A percentile compares a stretch with the other conserved stretches of the same genome.
These are phyloP conservation scores for Apiospora phragmitis DNA, from an alignment of 2,329 filamentous ascomycete species.

Conservation along the genomic window DNA sequence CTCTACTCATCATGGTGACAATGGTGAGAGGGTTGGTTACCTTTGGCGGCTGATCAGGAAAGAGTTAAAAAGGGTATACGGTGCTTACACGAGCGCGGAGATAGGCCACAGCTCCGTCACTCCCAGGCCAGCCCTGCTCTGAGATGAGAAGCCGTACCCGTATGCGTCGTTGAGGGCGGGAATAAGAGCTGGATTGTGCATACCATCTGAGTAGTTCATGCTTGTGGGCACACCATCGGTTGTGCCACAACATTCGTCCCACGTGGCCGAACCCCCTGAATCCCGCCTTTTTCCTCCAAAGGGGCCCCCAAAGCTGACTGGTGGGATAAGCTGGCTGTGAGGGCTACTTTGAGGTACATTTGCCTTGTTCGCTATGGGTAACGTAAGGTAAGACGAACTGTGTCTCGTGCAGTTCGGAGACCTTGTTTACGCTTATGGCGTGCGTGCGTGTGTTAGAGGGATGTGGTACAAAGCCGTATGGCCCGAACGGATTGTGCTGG, in stretches of 20 bases:
- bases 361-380: background rate
- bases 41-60: background rate
- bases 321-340: background rate
- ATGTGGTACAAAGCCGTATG: slow-evolving; percentile 3
- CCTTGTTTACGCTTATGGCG: background rate
- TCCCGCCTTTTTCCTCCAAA: background rate
- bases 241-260: background rate
- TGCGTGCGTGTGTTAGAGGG: background rate
- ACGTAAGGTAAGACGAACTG: background rate
- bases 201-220: slow-evolving; percentile 5
- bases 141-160: background rate
- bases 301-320: background rate
- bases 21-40: background rate
- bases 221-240: background rate
- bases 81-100: background rate
- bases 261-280: background rate
- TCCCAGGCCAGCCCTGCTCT: background rate
- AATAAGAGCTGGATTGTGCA: background rate
- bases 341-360: background rate
- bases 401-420: background rate
- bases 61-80: background rate
- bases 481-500: background rate
- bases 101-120: background rate
- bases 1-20: background rate
- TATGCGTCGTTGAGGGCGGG: background rate